Conservation (phyloP, 352 stramenopile genomes). For the Globisporangium abappressorium region DNA sequence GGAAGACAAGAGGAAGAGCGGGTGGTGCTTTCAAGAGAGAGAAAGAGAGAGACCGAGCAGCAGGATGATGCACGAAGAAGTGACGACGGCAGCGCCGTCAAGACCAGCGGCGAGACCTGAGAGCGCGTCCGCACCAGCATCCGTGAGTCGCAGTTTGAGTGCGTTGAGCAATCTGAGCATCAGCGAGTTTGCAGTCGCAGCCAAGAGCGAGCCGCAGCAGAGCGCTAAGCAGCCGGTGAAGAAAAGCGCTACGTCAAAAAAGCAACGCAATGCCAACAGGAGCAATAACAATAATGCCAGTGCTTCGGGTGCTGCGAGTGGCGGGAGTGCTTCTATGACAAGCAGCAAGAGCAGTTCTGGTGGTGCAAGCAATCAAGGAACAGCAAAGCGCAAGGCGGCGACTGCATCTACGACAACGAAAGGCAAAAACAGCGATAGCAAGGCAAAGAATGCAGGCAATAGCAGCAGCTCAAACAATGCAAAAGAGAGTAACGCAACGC, state of each 20-base stretch:
- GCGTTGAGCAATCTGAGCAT: constrained; percentile 10
- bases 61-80: neutral
- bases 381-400: constrained; percentile 9
- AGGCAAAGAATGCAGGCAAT: constrained; percentile 9
- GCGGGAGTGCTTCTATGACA: neutral
- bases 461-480: neutral
- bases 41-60: neutral
- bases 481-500: neutral
- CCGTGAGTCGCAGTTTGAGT: constrained; percentile 3
- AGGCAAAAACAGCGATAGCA: constrained; percentile 10
- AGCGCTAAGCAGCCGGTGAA: neutral
- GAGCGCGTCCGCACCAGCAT: neutral
- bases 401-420: neutral
- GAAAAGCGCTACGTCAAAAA: neutral
- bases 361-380: constrained; percentile 1
- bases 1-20: neutral
- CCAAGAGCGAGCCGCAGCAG: neutral
- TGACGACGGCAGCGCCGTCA: neutral
- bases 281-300: neutral
- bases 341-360: constrained; percentile 1
- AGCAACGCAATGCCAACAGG: neutral
- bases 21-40: neutral
- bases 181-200: neutral
- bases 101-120: neutral
- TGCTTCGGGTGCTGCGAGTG: neutral